Evolutionary conservation across 805 yeast genomes (phyloP), one percentile per base, ranked within the genome.

Genomic region (Tetrapisispora iriomotensis): DNA sequence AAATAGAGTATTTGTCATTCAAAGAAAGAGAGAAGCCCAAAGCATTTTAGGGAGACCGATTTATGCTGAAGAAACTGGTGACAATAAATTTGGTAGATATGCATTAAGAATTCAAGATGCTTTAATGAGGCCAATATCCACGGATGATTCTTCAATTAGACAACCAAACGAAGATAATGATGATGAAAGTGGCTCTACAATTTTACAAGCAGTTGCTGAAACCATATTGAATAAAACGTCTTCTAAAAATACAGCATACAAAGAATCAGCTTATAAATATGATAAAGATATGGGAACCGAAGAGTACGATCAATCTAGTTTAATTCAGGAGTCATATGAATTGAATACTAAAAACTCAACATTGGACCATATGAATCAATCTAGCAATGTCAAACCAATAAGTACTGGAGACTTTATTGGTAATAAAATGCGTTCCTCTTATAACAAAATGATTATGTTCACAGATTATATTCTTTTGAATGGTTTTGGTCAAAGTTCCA

Each of bases 21-120:
- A 76, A 60, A 72, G 74, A 45, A 64, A 63, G 13, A 70, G 71
- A 39, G 88, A 82, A 49, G 75, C 76, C 31, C 79, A 77, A 43
- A 84, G 90, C 7, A 72, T 83, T 5, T 56, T 85, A 29, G 95
- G 95, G 1, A 64, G 94, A 43, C 77, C 77, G 14, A 73, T 82
- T 32, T 80, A 75, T 53, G 90, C 80, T 45, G 88, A 81, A 40
- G 86, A 79, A 39, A 59, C 61, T 37, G 47, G 47, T 36, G 48
- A 50, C 38, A 55, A 51, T 28, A 50, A 49, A 22, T 51, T 54
- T 40, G 57, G 63, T 10, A 48, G 46, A 23, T 57, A 60, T 37
- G 55, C 61, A 4, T 34, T 54, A 19, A 48, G 45, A 27, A 44
- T 56, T 3, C 60, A 56, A 33, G 46, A 52, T 30, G 58, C 60